Conservation (phyloP, 2,329 filamentous ascomycete genomes). For the Paramyrothecium sp. region DNA sequence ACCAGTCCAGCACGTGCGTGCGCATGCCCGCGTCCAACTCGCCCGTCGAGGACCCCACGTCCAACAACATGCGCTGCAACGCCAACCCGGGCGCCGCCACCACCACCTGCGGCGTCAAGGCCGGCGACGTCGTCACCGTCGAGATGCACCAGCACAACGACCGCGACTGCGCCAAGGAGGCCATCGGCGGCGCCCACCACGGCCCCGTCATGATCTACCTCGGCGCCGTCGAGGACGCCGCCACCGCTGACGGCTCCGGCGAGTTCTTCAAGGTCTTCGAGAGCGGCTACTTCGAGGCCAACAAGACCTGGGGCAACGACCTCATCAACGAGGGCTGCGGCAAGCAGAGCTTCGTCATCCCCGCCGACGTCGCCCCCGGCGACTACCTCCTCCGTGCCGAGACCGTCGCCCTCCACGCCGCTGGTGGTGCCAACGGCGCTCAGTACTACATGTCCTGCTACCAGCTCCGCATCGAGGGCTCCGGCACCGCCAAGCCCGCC, state of each 20-base stretch:
- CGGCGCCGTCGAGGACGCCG: slow-evolving; percentile 1
- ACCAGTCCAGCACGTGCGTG: slow-evolving; percentile 2
- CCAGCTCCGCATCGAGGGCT: background rate
- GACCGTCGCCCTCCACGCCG: slow-evolving; percentile 1
- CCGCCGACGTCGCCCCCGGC: slow-evolving; percentile 1
- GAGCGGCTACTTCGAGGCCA: slow-evolving; percentile 1
- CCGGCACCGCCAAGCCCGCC: background rate
- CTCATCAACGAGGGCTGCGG: slow-evolving; percentile 3
- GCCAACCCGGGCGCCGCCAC: background rate
- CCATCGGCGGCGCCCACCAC: slow-evolving; percentile 2
- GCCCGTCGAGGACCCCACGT: slow-evolving; percentile 1
- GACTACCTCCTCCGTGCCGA: slow-evolving; percentile 2
- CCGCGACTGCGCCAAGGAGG: slow-evolving; percentile 2
- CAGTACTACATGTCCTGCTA: slow-evolving; percentile 2
- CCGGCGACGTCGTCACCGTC: slow-evolving; percentile 1
- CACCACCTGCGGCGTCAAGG: background rate
- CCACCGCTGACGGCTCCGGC: slow-evolving; percentile 2
- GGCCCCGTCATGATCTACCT: slow-evolving; percentile 3
- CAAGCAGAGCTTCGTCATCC: slow-evolving; percentile 1
- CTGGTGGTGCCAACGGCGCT: background rate
- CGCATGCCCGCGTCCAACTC: slow-evolving; percentile 3
- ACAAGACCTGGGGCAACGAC: slow-evolving; percentile 1
- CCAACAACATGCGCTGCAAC: slow-evolving; percentile 3
- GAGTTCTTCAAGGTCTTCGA: slow-evolving; percentile 2
- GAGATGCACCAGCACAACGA: slow-evolving; percentile 3